These are phyloP conservation scores for Stevia rebaudiana DNA, from an alignment of 140 eudicot genomes.

Conservation along the genomic window DNA sequence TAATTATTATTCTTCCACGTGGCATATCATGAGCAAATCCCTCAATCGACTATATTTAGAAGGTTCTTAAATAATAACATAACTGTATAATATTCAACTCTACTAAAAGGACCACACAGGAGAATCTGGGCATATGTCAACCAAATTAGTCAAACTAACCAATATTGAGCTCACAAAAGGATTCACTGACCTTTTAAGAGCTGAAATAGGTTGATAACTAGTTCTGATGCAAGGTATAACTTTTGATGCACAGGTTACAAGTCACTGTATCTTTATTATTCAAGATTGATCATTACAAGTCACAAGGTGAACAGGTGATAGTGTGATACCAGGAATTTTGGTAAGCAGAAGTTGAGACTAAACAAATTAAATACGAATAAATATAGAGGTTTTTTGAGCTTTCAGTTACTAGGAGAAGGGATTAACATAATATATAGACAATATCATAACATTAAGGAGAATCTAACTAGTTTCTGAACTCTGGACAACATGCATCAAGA, in stretches of 20 bases:
- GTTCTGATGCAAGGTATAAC: conserved; percentile 6
- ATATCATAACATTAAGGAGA: no score
- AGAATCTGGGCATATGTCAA: conserved; percentile 12
- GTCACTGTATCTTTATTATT: conserved; percentile 1
- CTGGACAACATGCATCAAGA: no score
- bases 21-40: conserved; percentile 30
- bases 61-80: not conserved
- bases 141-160: conserved; percentile 4
- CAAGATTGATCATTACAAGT: not conserved
- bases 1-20: conserved; percentile 40
- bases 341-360: no score
- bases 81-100: conserved; percentile 18
- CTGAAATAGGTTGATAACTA: not conserved
- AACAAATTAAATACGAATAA: no score
- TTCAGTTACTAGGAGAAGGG: no score
- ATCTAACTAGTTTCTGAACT: no score
- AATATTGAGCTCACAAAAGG: not conserved
- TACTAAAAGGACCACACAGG: conserved; percentile 6
- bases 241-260: not conserved
- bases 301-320: no score
- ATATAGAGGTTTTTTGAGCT: no score
- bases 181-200: conserved; percentile 25
- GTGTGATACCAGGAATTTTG: no score
- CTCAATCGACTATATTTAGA: conserved; percentile 14
- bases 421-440: no score